Percentiles rank a stretch among this genome's conserved stretches.
phyloP scores from a whole-genome alignment of 371 early-diverging fungal species.

The Rhizomucor miehei region DNA sequence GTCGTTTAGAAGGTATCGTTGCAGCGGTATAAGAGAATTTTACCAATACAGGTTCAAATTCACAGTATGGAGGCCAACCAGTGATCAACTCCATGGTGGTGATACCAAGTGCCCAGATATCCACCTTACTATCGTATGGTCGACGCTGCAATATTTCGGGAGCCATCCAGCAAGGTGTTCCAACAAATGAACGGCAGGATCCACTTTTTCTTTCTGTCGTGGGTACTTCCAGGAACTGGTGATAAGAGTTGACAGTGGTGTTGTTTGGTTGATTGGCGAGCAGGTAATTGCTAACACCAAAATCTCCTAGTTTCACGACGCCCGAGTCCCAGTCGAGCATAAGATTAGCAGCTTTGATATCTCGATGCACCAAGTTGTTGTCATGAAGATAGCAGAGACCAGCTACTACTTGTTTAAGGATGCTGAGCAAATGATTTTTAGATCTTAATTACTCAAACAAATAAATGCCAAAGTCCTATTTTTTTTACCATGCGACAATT shows the following conservation, averaged over 20 bases:
- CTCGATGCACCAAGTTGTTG: constrained; percentile 91
- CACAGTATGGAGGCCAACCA: constrained; percentile 89
- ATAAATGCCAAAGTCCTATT: background rate
- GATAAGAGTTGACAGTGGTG: background rate
- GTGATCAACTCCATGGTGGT: constrained; percentile 93
- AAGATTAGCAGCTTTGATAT: constrained; percentile 93
- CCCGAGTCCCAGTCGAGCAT: constrained; percentile 73
- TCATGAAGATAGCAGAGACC: constrained; percentile 91
- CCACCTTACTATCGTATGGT: constrained; percentile 73
- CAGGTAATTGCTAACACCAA: constrained; percentile 36
- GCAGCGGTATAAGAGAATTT: background rate
- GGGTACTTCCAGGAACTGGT: background rate
- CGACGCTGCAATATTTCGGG: constrained; percentile 83
- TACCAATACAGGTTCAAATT: constrained; percentile 82
- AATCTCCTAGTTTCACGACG: constrained; percentile 40
- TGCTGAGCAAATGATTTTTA: constrained; percentile 32
- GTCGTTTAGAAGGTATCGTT: background rate
- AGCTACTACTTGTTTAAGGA: constrained; percentile 80
- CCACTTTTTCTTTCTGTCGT: constrained; percentile 4
- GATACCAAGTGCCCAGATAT: constrained; percentile 94
- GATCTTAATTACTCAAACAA: background rate
- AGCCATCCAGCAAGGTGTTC: constrained; percentile 91
- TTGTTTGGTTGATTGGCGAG: background rate
- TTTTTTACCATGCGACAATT: constrained; percentile 29
- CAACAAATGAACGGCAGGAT: constrained; percentile 51